These are phyloP conservation scores for Pyropia haitanensis DNA, from an alignment of 23 red algal species.

Conservation along the genomic window DNA sequence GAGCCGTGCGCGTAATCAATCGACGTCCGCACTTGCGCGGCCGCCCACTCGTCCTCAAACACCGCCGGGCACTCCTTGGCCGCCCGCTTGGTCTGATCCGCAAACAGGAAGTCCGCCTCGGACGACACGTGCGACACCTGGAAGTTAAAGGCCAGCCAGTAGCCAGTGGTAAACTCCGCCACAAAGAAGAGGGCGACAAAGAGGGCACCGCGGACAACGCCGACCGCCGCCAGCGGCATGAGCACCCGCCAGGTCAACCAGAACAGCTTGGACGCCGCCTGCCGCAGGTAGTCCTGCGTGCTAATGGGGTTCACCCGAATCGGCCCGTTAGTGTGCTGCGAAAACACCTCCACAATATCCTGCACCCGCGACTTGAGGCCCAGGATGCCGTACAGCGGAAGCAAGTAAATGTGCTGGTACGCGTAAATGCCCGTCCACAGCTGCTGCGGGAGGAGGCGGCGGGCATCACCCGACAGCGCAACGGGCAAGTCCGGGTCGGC, in stretches of 20 bases:
- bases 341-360: slow-evolving; percentile 48
- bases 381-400: slow-evolving; percentile 70
- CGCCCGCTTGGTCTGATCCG: slow-evolving; percentile 20
- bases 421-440: slow-evolving; percentile 39
- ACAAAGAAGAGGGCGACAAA: slow-evolving; percentile 26
- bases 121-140: slow-evolving; percentile 66
- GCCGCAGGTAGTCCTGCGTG: slow-evolving; percentile 56
- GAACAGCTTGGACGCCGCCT: slow-evolving; percentile 34
- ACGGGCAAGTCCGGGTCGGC: slow-evolving; percentile 79
- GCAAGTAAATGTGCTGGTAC: slow-evolving; percentile 68
- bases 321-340: slow-evolving; percentile 49
- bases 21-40: slow-evolving; percentile 50
- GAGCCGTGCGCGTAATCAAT: slow-evolving; percentile 60
- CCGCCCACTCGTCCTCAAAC: slow-evolving; percentile 58
- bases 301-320: slow-evolving; percentile 76
- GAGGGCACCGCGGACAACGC: neutral
- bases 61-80: slow-evolving; percentile 38
- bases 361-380: slow-evolving; percentile 49
- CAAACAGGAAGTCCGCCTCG: slow-evolving; percentile 37
- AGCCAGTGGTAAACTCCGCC: slow-evolving; percentile 57
- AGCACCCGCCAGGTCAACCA: slow-evolving; percentile 61
- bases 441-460: slow-evolving; percentile 40
- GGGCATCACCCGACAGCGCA: slow-evolving; percentile 22
- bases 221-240: slow-evolving; percentile 14
- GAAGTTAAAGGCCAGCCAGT: slow-evolving; percentile 83